Evolutionary conservation across 2,329 filamentous ascomycete species (phyloP).

Genomic region (Tolypocladium paradoxum): DNA sequence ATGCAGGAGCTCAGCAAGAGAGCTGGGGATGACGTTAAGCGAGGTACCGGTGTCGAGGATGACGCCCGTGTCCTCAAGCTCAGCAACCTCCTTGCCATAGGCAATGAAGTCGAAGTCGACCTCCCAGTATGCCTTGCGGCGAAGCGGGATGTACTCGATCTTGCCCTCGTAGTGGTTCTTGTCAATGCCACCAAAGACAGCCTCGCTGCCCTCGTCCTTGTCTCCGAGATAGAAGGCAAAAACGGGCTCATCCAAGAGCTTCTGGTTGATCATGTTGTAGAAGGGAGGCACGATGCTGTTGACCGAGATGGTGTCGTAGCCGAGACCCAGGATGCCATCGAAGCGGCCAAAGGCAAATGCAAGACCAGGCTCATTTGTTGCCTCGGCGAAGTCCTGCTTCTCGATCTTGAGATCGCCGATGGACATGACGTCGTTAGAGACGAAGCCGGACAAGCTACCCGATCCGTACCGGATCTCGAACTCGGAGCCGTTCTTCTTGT

Average conservation of each 20-base stretch:
- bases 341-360: conserved; percentile 97
- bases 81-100: conserved; percentile 74
- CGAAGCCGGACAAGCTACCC: conserved; percentile 83
- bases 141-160: conserved; percentile 84
- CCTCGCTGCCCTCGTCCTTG: conserved; percentile 66
- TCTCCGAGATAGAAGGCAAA: conserved; percentile 94
- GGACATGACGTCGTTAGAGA: conserved; percentile 75
- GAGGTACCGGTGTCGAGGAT: conserved; percentile 98
- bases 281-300: conserved; percentile 92
- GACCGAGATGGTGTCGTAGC: conserved; percentile 93
- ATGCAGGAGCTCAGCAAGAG: conserved; percentile 92
- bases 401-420: conserved; percentile 88
- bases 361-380: conserved; percentile 87
- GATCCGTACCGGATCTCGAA: conserved; percentile 96
- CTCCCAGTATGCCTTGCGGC: conserved; percentile 99
- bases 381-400: conserved; percentile 91
- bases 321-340: conserved; percentile 91
- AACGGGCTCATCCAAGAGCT: conserved; percentile 78
- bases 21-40: conserved; percentile 84
- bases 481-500: conserved; percentile 84
- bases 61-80: conserved; percentile 88
- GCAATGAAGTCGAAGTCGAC: conserved; percentile 89
- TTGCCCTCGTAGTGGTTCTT: conserved; percentile 72
- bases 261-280: conserved; percentile 90
- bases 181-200: conserved; percentile 81